A percentile compares a stretch with the other conserved stretches of the same genome.
Conservation (phyloP, 805 yeast genomes). For the Schizosaccharomyces osmophilus region DNA sequence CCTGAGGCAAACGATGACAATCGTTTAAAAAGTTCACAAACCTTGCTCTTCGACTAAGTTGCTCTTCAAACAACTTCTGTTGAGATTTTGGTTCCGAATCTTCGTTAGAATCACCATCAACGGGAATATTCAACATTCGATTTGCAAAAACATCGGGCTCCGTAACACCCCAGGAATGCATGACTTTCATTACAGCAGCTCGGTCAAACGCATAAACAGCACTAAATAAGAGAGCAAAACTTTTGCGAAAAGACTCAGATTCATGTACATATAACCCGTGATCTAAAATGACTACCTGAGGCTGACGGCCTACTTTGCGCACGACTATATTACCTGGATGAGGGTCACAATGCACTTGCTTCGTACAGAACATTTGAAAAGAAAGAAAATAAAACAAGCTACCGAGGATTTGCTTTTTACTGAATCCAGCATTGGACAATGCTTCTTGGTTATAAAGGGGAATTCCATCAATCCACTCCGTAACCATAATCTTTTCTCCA, state of each 20-base stretch:
- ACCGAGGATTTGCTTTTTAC: constrained; percentile 21
- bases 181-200: constrained; percentile 24
- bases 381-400: constrained; percentile 28
- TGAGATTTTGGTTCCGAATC: neutral
- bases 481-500: constrained; percentile 28
- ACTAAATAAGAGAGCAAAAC: constrained; percentile 42
- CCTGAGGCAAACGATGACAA: constrained; percentile 40
- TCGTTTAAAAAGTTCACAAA: constrained; percentile 35
- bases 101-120: neutral
- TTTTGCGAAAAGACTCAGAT: constrained; percentile 23
- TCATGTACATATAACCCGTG: constrained; percentile 48
- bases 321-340: constrained; percentile 60
- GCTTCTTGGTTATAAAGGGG: constrained; percentile 24
- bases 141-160: constrained; percentile 33
- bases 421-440: constrained; percentile 18
- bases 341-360: constrained; percentile 49
- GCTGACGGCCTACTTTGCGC: constrained; percentile 12
- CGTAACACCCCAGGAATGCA: constrained; percentile 43
- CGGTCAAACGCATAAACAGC: constrained; percentile 29
- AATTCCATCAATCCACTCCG: constrained; percentile 61
- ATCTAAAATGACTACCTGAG: constrained; percentile 30
- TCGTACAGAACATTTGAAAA: constrained; percentile 39
- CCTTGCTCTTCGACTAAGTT: constrained; percentile 21
- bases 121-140: constrained; percentile 16
- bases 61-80: constrained; percentile 13